phyloP scores from a whole-genome alignment of 495 filamentous ascomycete species.

The Penicillium paxilli region DNA sequence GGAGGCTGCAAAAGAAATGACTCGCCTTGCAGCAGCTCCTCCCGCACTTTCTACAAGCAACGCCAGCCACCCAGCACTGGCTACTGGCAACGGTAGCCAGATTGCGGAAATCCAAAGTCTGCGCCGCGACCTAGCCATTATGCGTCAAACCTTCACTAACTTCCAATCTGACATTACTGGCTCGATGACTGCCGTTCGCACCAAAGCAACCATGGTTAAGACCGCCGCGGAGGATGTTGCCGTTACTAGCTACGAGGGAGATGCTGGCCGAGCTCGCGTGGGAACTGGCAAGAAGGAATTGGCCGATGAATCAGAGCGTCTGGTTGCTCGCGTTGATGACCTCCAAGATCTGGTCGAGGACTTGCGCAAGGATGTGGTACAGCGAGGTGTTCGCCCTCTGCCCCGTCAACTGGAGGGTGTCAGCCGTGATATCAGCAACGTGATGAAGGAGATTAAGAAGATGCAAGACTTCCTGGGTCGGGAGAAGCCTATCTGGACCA shows the following conservation, averaged over 20 bases:
- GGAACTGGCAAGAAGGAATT: slow-evolving; percentile 81
- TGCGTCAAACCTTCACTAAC: slow-evolving; percentile 89
- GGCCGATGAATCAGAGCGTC: slow-evolving; percentile 77
- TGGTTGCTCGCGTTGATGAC: slow-evolving; percentile 90
- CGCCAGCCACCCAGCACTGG: slow-evolving; percentile 16
- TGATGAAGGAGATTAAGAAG: slow-evolving; percentile 87
- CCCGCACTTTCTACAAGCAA: slow-evolving; percentile 38
- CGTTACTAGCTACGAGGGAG: slow-evolving; percentile 63
- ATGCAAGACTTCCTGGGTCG: slow-evolving; percentile 87
- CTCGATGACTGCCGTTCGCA: slow-evolving; percentile 79
- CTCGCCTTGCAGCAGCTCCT: slow-evolving; percentile 71
- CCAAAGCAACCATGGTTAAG: slow-evolving; percentile 80
- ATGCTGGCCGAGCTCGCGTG: slow-evolving; percentile 79
- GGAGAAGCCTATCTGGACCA: slow-evolving; percentile 95
- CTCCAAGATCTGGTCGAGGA: slow-evolving; percentile 96
- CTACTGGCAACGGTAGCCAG: slow-evolving; percentile 51
- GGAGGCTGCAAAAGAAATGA: slow-evolving; percentile 88
- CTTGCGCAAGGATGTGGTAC: slow-evolving; percentile 94
- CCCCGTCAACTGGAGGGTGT: slow-evolving; percentile 89
- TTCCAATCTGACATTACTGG: slow-evolving; percentile 85
- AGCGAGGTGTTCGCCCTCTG: slow-evolving; percentile 85
- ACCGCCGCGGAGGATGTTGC: slow-evolving; percentile 65
- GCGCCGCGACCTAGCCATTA: slow-evolving; percentile 85
- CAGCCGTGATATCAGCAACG: slow-evolving; percentile 77
- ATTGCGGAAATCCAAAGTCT: slow-evolving; percentile 76